Evolutionary conservation across 1,139 yeast species (phyloP).

Genomic region (Hansenula sp.): DNA sequence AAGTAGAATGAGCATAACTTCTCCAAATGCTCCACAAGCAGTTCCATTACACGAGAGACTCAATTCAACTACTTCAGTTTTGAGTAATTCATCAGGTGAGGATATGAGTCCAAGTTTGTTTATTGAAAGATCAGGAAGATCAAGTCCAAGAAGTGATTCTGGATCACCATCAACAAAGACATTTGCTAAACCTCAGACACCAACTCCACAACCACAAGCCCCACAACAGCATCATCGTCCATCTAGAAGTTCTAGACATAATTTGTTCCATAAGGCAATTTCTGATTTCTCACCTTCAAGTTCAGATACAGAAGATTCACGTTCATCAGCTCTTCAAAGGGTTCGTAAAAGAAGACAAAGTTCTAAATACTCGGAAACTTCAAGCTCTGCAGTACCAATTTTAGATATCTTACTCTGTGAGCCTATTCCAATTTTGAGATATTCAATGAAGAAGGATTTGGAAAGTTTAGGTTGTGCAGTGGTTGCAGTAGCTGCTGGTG

Average conservation of each 20-base stretch:
- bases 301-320: slow-evolving; percentile 66
- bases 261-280: slow-evolving; percentile 26
- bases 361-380: slow-evolving; percentile 32
- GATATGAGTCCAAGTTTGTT: slow-evolving; percentile 20
- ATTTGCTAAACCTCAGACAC: slow-evolving; percentile 17
- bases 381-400: slow-evolving; percentile 17
- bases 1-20: slow-evolving; percentile 15
- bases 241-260: slow-evolving; percentile 17
- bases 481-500: slow-evolving; percentile 73
- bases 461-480: slow-evolving; percentile 78
- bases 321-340: slow-evolving; percentile 46
- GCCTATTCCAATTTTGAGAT: slow-evolving; percentile 79
- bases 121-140: slow-evolving; percentile 27
- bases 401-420: slow-evolving; percentile 80
- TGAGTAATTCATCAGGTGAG: slow-evolving; percentile 36
- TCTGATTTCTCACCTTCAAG: slow-evolving; percentile 59
- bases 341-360: slow-evolving; percentile 57
- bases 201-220: slow-evolving; percentile 7
- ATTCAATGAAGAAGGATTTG: slow-evolving; percentile 58
- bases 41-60: slow-evolving; percentile 29
- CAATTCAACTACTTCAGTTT: slow-evolving; percentile 29
- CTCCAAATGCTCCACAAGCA: slow-evolving; percentile 13
- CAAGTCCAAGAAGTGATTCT: slow-evolving; percentile 26
- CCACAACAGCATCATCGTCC: slow-evolving; percentile 3
- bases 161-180: slow-evolving; percentile 20